Evolutionary conservation across 495 filamentous ascomycete species (phyloP).

Genomic region (Penicillium canescens): DNA sequence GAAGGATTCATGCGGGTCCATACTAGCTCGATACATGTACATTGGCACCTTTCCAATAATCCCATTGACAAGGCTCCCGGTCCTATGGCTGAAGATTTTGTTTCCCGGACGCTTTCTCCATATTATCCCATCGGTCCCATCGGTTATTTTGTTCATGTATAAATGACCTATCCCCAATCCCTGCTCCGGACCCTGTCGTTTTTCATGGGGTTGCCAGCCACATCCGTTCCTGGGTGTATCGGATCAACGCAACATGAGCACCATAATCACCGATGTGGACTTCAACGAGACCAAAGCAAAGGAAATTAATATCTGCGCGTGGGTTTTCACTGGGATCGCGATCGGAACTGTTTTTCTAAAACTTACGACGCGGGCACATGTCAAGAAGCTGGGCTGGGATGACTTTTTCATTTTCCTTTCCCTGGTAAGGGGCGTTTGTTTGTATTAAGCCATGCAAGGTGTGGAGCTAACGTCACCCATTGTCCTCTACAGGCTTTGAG

Average conservation of each 20-base stretch:
- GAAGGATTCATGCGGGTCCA: too few species aligned
- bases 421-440: constrained; percentile 10
- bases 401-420: constrained; percentile 30
- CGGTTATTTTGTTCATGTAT: too few species aligned
- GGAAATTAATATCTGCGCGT: constrained; percentile 19
- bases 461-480: neutral
- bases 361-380: constrained; percentile 11
- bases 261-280: constrained; percentile 19
- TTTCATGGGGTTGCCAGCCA: too few species aligned
- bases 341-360: constrained; percentile 18
- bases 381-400: constrained; percentile 16
- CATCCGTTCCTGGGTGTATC: neutral
- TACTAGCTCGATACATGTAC: too few species aligned
- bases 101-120: too few species aligned
- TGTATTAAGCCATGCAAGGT: neutral
- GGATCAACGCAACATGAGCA: constrained; percentile 6
- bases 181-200: too few species aligned
- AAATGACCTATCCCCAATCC: too few species aligned
- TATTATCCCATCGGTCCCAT: too few species aligned
- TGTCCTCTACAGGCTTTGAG: constrained; percentile 18
- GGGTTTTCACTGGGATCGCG: constrained; percentile 21
- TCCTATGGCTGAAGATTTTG: too few species aligned
- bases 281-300: constrained; percentile 9
- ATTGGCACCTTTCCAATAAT: too few species aligned
- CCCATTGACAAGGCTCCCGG: too few species aligned